These are phyloP conservation scores for Populus alba DNA, from an alignment of 345 rosid genomes.

Conservation along the genomic window DNA sequence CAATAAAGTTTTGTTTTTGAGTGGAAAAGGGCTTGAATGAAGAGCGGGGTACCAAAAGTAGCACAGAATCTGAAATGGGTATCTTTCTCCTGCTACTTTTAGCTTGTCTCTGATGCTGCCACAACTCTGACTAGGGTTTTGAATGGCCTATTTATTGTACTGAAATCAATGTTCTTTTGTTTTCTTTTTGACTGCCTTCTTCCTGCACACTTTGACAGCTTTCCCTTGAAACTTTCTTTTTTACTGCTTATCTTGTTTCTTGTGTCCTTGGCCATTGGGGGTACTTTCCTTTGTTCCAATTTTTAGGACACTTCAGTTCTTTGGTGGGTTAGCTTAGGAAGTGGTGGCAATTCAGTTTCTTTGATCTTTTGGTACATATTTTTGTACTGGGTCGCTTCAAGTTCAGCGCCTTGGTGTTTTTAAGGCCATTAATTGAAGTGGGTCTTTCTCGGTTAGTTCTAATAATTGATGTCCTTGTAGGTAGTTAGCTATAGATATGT, in stretches of 20 bases:
- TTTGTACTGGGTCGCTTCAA: constrained; percentile 12
- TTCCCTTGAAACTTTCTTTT: constrained; percentile 30
- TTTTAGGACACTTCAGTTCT: constrained; percentile 27
- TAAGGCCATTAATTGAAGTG: constrained; percentile 20
- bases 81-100: constrained; percentile 62
- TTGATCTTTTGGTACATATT: constrained; percentile 26
- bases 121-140: constrained; percentile 70
- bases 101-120: constrained; percentile 26
- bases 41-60: constrained; percentile 48
- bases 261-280: constrained; percentile 22
- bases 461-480: neutral
- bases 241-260: constrained; percentile 17
- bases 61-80: constrained; percentile 82
- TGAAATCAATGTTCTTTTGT: constrained; percentile 56
- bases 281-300: constrained; percentile 20
- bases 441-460: constrained; percentile 16
- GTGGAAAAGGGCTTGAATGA: constrained; percentile 36
- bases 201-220: constrained; percentile 26
- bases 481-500: neutral
- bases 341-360: constrained; percentile 22
- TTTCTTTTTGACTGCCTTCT: constrained; percentile 54
- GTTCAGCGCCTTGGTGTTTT: constrained; percentile 19
- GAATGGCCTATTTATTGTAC: constrained; percentile 48
- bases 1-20: constrained; percentile 35
- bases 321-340: constrained; percentile 32